Base-by-base conservation (phyloP, 106 monocot species). In the Agapanthus africanus region DNA sequence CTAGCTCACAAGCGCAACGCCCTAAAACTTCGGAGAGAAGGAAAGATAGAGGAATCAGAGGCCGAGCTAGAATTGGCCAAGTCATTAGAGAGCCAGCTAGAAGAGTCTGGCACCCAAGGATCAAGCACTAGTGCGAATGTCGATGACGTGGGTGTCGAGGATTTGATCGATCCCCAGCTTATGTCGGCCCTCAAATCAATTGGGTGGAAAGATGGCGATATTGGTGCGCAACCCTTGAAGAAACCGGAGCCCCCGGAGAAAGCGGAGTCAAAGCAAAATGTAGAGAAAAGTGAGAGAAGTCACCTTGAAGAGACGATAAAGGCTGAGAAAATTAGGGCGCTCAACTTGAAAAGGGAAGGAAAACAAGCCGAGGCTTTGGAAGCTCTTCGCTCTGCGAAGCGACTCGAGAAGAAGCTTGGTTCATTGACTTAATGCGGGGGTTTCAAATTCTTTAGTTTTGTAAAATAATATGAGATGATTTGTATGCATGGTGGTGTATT, bases 1-100 rank as follows among this genome's bases (percentile, higher is more conserved):
- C 93, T 99, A 40, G 47, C 92, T 73, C 90, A 93, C 75, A 99
- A 99, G 60, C 84, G 99, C 23, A 84, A 83, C 46, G 93, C 99
- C 30, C 70, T 93, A 32, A 99, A 83, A 79, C 84, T 99, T 40
- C 72, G 91, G 32, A 90, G 99, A 78, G 99, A 90, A 68, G 99
- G 99, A 40, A 93, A 82, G 81, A 83, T 83, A 0, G 84, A 80
- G 23, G 99, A 99, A 74, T 74, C 99, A 7, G 90, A 93, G 40
- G 82, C 75, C 13, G 91, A 91, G 68, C 70, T 81, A 36, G 90
- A 89, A 41, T 38, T 87, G 37, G 99, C 99, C 7, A 99, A 93
- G 75, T 68, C 77, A 36, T 66, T 99, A 38, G 90, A 99, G 73
- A 77, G 72, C 22, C 99, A 93, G 59, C 67, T 99, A 54, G 93